Evolutionary conservation across 148 eudicot genomes (phyloP).

Genomic region (Salicornia ramosissima): DNA sequence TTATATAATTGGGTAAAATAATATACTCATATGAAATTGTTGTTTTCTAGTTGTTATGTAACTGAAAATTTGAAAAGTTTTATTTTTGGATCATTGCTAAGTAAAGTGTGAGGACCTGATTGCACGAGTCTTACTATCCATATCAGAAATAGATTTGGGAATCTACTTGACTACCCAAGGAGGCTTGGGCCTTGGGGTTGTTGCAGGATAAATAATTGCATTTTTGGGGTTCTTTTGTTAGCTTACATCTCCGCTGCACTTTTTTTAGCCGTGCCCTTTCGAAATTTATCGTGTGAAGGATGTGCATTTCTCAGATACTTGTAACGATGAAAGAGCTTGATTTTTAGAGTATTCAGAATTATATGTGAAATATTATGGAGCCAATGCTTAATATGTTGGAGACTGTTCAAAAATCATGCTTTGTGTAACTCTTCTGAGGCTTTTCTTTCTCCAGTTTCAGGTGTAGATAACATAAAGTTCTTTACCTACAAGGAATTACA

Average conservation of each 20-base stretch:
- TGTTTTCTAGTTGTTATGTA: neutral
- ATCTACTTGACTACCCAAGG: neutral
- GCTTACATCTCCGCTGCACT: too few relatives aligned
- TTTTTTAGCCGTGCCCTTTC: too few relatives aligned
- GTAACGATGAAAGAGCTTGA: too few relatives aligned
- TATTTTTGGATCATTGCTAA: too few relatives aligned
- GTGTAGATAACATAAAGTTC: conserved; percentile 37
- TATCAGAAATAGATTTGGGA: neutral
- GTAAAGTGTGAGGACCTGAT: neutral
- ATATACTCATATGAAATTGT: neutral
- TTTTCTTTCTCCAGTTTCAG: conserved; percentile 28
- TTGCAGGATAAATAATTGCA: neutral
- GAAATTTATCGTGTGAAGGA: too few relatives aligned
- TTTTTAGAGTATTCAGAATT: too few relatives aligned
- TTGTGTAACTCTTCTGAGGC: conserved; percentile 1
- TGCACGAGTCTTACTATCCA: neutral
- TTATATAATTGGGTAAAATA: neutral
- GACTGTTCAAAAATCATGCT: neutral
- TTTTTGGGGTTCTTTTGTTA: too few relatives aligned
- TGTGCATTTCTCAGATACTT: too few relatives aligned
- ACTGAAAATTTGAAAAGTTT: neutral
- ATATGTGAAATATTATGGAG: too few relatives aligned
- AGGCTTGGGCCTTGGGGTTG: neutral
- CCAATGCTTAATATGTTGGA: too few relatives aligned
- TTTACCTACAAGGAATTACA: conserved; percentile 55